Base-by-base conservation (phyloP, 2,329 filamentous ascomycete species). In the Dactylella cylindrospora region DNA sequence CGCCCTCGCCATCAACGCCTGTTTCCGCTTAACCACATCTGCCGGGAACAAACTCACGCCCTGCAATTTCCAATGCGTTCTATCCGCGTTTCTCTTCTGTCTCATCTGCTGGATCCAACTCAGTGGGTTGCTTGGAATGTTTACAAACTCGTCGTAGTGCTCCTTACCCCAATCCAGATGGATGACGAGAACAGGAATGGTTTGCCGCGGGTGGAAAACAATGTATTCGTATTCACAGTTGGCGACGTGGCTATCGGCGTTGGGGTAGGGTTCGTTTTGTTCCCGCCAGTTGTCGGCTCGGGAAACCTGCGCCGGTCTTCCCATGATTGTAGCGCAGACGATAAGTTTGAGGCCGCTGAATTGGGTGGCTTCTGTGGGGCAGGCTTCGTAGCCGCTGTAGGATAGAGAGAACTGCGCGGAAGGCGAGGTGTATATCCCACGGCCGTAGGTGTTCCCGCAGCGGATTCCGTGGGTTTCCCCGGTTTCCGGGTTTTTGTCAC, bases 291-390 rank as follows among this genome's bases (percentile, higher is more conserved):
- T 66, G 3, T 62, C 57, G 12, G 33, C 43, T 4, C 68, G 64
- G 3, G 57, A 65, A 17, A 76, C 67, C 4, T 54, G n/a, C 2
- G 70, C 65, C 0, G 73, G 61, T 1, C 74, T 69, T 1, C 76
- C 76, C 75, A 78, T 78, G 33, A 78, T 53, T 2, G 72, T 75
- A 0, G 76, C 76, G 66, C 76, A 78, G 5, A 77, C 73, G 15
- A 78, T 66, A 2, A 78, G 67, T 39, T 76, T 74, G 39, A 76
- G 64, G 2, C 74, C 73, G 25, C 72, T 72, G 23, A 74, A 70
- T 19, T 73, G 65, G 10, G 68, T 66, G 0, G 69, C 39, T 12
- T 68, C 66, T 1, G 71, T 74, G 0, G 57, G 49, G 5, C 33
- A 17, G 25, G 64, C 64, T 40, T 70, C 68, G n/a, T 60, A 55